Evolutionary conservation across 2,329 filamentous ascomycete genomes (phyloP).

Genomic region (Colletotrichum gigasporum): DNA sequence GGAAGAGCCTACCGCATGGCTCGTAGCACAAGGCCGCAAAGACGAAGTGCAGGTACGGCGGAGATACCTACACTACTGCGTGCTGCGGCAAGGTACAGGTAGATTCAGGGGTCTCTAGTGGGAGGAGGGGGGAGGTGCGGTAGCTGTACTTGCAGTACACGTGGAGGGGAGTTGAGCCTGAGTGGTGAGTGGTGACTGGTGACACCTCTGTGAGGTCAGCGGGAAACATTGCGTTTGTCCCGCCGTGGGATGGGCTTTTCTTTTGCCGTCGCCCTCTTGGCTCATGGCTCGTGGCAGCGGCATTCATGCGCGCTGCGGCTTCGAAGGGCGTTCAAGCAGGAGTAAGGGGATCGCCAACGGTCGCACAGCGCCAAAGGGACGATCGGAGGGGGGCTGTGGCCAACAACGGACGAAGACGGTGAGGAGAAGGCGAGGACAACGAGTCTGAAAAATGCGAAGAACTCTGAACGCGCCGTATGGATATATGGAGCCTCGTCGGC

Average conservation of each 20-base stretch:
- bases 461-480: neutral
- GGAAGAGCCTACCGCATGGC: too few species aligned
- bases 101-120: slow-evolving; percentile 4
- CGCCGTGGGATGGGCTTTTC: neutral
- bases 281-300: slow-evolving; percentile 5
- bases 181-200: neutral
- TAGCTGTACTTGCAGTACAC: slow-evolving; percentile 17
- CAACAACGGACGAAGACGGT: neutral
- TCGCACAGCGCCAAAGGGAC: neutral
- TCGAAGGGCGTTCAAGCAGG: neutral
- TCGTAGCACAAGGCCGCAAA: too few species aligned
- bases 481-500: slow-evolving; percentile 6
- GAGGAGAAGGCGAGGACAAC: neutral
- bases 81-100: neutral
- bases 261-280: too few species aligned
- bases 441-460: neutral
- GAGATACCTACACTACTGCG: too few species aligned
- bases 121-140: neutral
- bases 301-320: slow-evolving; percentile 6
- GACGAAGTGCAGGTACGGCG: too few species aligned
- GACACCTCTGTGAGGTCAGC: slow-evolving; percentile 4
- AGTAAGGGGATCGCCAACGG: neutral
- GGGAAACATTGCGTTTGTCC: neutral
- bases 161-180: slow-evolving; percentile 8
- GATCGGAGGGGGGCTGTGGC: neutral